Evolutionary conservation across 1,139 yeast genomes (phyloP).

Genomic region (Candida dubliniensis): DNA sequence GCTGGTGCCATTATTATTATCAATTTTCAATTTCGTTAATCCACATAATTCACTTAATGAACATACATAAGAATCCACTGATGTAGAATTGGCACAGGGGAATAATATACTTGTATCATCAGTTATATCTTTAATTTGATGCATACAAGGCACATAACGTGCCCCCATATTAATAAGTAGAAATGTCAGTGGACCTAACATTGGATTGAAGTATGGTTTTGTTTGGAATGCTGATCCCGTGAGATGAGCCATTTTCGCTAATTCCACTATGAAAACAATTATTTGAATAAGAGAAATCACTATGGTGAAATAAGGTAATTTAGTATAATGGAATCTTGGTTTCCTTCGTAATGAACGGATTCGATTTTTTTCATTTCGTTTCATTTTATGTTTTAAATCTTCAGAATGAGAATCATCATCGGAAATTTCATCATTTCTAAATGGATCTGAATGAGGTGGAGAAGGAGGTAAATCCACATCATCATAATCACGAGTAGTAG

Average conservation of each 20-base stretch:
- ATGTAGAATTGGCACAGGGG: constrained; percentile 75
- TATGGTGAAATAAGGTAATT: constrained; percentile 48
- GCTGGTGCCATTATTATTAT: constrained; percentile 17
- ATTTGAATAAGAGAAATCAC: constrained; percentile 52
- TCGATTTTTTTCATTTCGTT: constrained; percentile 28
- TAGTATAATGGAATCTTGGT: constrained; percentile 47
- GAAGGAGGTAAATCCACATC: constrained; percentile 9
- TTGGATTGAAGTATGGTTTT: constrained; percentile 72
- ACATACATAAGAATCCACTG: constrained; percentile 55
- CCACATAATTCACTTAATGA: constrained; percentile 62
- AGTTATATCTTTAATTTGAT: constrained; percentile 50
- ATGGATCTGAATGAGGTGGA: constrained; percentile 12
- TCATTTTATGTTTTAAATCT: constrained; percentile 17
- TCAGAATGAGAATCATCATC: constrained; percentile 6
- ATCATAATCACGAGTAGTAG: constrained; percentile 7
- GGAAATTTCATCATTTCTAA: constrained; percentile 6
- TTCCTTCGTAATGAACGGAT: constrained; percentile 26
- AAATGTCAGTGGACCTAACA: constrained; percentile 78
- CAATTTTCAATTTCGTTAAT: constrained; percentile 45
- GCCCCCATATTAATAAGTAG: constrained; percentile 71
- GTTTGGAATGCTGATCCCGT: constrained; percentile 74
- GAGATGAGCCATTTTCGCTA: constrained; percentile 54
- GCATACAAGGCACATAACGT: constrained; percentile 73
- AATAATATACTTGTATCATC: constrained; percentile 46
- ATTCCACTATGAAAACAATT: constrained; percentile 66